phyloP scores from a whole-genome alignment of 192 early-diverging fungal genomes.

The Backusella macrospora region DNA sequence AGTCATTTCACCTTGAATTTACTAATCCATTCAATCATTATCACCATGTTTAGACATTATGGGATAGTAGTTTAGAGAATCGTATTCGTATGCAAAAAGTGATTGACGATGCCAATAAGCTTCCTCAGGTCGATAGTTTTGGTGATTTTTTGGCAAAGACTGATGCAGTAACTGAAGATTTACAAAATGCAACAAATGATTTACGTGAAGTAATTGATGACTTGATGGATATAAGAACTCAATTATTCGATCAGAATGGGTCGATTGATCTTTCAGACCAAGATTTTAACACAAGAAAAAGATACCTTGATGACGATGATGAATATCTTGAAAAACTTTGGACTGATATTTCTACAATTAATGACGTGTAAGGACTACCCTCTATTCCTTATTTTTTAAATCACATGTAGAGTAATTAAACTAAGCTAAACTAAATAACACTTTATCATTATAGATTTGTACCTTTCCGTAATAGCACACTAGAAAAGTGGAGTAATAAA shows the following conservation, averaged over 20 bases:
- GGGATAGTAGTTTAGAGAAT: slow-evolving; percentile 82
- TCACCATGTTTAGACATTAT: slow-evolving; percentile 53
- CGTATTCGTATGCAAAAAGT: slow-evolving; percentile 88
- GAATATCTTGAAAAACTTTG: slow-evolving; percentile 55
- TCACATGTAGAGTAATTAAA: neutral
- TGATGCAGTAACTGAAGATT: slow-evolving; percentile 20
- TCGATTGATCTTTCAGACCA: slow-evolving; percentile 38
- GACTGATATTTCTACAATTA: slow-evolving; percentile 60
- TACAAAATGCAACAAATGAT: slow-evolving; percentile 37
- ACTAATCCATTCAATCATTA: neutral
- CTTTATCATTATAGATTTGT: slow-evolving; percentile 48
- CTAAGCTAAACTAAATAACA: neutral
- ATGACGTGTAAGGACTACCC: slow-evolving; percentile 44
- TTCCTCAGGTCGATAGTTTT: slow-evolving; percentile 60
- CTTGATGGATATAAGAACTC: slow-evolving; percentile 44
- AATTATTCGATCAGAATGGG: slow-evolving; percentile 42
- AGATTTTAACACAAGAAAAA: slow-evolving; percentile 43
- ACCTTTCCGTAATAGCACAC: slow-evolving; percentile 80
- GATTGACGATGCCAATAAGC: slow-evolving; percentile 73
- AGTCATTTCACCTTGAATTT: neutral
- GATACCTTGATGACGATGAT: slow-evolving; percentile 51
- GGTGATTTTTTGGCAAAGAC: slow-evolving; percentile 27
- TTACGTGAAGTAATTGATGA: slow-evolving; percentile 44
- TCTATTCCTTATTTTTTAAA: neutral
- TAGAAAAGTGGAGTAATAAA: slow-evolving; percentile 95